phyloP scores from a whole-genome alignment of 2,329 filamentous ascomycete species.

The Claviceps arundinis region DNA sequence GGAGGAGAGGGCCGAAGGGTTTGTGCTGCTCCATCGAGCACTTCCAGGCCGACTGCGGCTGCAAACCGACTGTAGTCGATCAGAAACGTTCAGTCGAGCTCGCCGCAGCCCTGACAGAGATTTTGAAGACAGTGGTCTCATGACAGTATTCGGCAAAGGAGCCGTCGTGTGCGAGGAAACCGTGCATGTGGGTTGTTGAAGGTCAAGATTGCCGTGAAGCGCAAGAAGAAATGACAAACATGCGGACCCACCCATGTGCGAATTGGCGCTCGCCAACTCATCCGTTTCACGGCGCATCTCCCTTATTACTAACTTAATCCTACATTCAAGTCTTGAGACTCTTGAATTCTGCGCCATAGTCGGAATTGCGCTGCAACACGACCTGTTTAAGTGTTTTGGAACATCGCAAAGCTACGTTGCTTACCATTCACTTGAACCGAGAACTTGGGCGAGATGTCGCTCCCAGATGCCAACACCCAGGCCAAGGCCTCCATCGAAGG shows the following conservation, averaged over 20 bases:
- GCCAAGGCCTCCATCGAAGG: constrained; percentile 35
- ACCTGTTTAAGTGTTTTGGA: neutral
- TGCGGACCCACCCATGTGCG: neutral
- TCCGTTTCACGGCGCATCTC: neutral
- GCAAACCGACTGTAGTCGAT: constrained; percentile 15
- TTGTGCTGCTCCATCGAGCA: constrained; percentile 20
- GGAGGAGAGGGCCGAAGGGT: constrained; percentile 5
- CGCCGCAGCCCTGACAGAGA: constrained; percentile 13
- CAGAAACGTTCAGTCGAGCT: constrained; percentile 9
- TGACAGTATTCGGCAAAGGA: constrained; percentile 5
- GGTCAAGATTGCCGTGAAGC: neutral
- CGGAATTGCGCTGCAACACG: neutral
- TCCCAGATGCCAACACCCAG: constrained; percentile 28
- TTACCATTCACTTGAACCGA: neutral
- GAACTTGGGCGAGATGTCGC: constrained; percentile 17
- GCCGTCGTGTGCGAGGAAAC: neutral
- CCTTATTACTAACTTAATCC: no score
- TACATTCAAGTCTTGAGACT: no score
- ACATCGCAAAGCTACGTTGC: neutral
- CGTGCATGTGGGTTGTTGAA: no score
- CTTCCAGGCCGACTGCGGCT: constrained; percentile 15
- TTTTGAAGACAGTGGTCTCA: constrained; percentile 17
- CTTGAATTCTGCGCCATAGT: neutral
- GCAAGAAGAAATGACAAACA: neutral
- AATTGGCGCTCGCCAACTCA: neutral